Evolutionary conservation across 192 early-diverging fungal species (phyloP).

Genomic region (Phlyctochytrium bullatum): DNA sequence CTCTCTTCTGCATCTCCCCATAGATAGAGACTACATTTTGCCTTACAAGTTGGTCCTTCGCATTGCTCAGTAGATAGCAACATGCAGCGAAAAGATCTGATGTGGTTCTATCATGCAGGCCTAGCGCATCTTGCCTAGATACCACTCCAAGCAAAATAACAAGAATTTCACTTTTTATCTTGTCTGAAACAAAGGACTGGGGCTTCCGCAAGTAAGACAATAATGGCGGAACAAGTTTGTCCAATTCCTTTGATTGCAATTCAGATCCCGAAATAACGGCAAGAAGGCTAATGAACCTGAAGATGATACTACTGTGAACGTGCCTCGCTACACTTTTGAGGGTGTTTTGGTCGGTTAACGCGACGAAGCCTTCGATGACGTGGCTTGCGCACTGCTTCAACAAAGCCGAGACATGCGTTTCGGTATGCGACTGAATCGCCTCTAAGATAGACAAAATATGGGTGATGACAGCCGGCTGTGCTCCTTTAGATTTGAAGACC

Average conservation of each 20-base stretch:
- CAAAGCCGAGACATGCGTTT: conserved; percentile 39
- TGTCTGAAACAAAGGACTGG: conserved; percentile 67
- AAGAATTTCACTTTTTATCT: conserved; percentile 79
- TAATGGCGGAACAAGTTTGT: conserved; percentile 72
- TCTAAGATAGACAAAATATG: conserved; percentile 70
- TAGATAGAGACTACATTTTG: conserved; percentile 62
- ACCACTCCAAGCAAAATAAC: conserved; percentile 1
- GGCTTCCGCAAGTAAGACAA: conserved; percentile 78
- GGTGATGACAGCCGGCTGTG: conserved; percentile 67
- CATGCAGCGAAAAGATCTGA: conserved; percentile 62
- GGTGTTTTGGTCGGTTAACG: conserved; percentile 25
- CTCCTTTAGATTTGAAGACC: conserved; percentile 76
- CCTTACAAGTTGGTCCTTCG: conserved; percentile 64
- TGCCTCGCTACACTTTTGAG: conserved; percentile 44
- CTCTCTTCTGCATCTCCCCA: conserved; percentile 59
- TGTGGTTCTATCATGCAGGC: conserved; percentile 50
- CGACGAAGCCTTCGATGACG: conserved; percentile 60
- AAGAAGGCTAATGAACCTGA: conserved; percentile 76
- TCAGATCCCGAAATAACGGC: conserved; percentile 75
- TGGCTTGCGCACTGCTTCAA: conserved; percentile 54
- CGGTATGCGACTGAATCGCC: conserved; percentile 49
- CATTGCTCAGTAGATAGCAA: conserved; percentile 48
- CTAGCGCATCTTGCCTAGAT: not conserved
- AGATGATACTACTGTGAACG: conserved; percentile 14
- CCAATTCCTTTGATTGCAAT: conserved; percentile 60